These are phyloP conservation scores for Kuraishia hungarica DNA, from an alignment of 805 yeast species.

Conservation along the genomic window DNA sequence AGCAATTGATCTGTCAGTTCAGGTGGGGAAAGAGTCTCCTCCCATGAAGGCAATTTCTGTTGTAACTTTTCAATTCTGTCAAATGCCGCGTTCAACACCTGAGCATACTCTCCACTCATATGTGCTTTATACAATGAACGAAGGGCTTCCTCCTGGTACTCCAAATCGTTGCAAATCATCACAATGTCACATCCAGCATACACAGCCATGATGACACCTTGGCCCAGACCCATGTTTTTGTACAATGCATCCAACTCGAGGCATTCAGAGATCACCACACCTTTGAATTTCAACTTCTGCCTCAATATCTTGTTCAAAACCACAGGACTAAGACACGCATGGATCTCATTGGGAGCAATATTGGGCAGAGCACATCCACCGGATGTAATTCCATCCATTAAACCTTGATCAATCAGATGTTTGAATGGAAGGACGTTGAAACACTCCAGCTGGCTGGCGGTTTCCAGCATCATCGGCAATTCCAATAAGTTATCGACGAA, in stretches of 20 bases:
- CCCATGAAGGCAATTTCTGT: conserved; percentile 34
- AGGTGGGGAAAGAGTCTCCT: conserved; percentile 27
- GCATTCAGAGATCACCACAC: conserved; percentile 52
- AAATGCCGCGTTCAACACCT: conserved; percentile 28
- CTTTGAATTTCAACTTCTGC: conserved; percentile 41
- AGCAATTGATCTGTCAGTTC: conserved; percentile 23
- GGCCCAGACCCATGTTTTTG: conserved; percentile 58
- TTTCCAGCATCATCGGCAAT: conserved; percentile 49
- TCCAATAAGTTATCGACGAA: conserved; percentile 49
- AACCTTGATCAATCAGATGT: conserved; percentile 29
- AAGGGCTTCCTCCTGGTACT: conserved; percentile 48
- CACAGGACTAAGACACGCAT: conserved; percentile 52
- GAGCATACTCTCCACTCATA: conserved; percentile 30
- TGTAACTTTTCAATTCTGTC: conserved; percentile 36
- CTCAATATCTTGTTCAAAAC: conserved; percentile 42
- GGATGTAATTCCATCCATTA: conserved; percentile 47
- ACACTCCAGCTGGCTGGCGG: conserved; percentile 40
- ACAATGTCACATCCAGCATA: conserved; percentile 59
- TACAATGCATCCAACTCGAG: conserved; percentile 55
- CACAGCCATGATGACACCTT: conserved; percentile 54
- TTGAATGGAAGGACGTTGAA: conserved; percentile 45
- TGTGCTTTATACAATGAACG: conserved; percentile 25
- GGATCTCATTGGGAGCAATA: conserved; percentile 50
- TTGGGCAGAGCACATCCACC: conserved; percentile 62
- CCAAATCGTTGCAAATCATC: conserved; percentile 49